Percentiles rank a stretch among this genome's conserved stretches.
phyloP scores from a whole-genome alignment of 192 early-diverging fungal genomes.

The Coemansia sp. region DNA sequence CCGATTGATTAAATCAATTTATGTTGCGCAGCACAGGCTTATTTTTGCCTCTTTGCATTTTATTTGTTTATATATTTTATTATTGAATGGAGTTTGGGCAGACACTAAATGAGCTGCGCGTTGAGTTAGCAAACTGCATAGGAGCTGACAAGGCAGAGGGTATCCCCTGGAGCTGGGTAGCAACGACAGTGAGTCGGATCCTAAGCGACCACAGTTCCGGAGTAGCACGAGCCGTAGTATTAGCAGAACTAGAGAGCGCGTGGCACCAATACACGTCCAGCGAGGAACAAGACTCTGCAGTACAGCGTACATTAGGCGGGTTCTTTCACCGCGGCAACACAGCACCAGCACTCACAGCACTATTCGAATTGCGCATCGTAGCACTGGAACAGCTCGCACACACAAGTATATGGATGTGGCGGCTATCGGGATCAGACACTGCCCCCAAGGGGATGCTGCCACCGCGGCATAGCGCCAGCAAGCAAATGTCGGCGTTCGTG shows the following conservation, averaged over 20 bases:
- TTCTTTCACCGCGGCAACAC: constrained; percentile 22
- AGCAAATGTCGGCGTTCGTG: constrained; percentile 35
- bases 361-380: constrained; percentile 31
- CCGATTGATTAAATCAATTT: too few species aligned
- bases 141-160: constrained; percentile 10
- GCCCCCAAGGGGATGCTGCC: not conserved
- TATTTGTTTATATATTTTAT: constrained; percentile 4
- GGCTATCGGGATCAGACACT: constrained; percentile 26
- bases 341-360: constrained; percentile 18
- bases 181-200: constrained; percentile 4
- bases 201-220: constrained; percentile 38
- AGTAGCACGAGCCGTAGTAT: constrained; percentile 38
- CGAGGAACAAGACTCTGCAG: constrained; percentile 22
- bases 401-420: constrained; percentile 46
- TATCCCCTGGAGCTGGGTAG: constrained; percentile 49
- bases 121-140: constrained; percentile 26
- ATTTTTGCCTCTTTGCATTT: not conserved
- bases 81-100: constrained; percentile 37
- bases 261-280: constrained; percentile 34
- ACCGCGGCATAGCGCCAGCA: constrained; percentile 9
- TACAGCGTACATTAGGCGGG: constrained; percentile 30
- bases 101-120: constrained; percentile 20
- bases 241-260: constrained; percentile 41
- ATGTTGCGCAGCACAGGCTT: constrained; percentile 1
- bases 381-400: constrained; percentile 19